Base-by-base conservation (phyloP, 2,329 filamentous ascomycete species). In the Myriosclerotinia scirpicola region DNA sequence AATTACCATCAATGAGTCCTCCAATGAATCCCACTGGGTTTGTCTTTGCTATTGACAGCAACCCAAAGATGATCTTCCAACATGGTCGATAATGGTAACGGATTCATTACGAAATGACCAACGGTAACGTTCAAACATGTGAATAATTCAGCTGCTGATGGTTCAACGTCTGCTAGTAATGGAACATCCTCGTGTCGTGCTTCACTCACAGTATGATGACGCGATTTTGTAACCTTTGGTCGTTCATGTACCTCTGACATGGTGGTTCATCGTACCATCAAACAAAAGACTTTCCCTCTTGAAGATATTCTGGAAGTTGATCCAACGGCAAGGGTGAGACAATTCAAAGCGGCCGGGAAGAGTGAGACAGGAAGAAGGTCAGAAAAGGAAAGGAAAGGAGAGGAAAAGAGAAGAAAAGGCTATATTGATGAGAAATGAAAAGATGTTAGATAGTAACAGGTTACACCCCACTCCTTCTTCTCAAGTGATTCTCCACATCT, bases 21-120 rank as follows among this genome's bases (percentile, higher is more conserved):
- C 69, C 71, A 42, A 73, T 54, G 46, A 76, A 76, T 8, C 74
- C 75, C 14, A 76, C 71, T 1, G 74, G 74, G 74, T 40, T 71
- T 69, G 48, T 74, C 70, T 67, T 69, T 69, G 38, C 67, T 59
- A 59, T 74, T 68, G 38, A 70, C 70, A 20, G 73, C 74, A 34
- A 76, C 67, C 74, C 73, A 75, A 34, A 76, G 74, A 54, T 75
- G 69, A 30, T 69, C 63, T 26, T 73, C 64, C 15, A 70, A 64
- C 69, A 76, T 73, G 14, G 59, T 40, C 40, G 63, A 58, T 6
- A 76, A 66, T 15, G 69, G 42, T 30, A 65, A 59, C 14, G 69
- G 69, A 50, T 73, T 69, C 17, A 76, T 56, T 22, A 72, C 73
- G 17, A 70, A 67, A 34, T 70, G 66, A 46, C 73, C 70, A 20